Evolutionary conservation across 202 grass and related monocot genomes (phyloP).

Genomic region (Schoenoplectus triqueter): DNA sequence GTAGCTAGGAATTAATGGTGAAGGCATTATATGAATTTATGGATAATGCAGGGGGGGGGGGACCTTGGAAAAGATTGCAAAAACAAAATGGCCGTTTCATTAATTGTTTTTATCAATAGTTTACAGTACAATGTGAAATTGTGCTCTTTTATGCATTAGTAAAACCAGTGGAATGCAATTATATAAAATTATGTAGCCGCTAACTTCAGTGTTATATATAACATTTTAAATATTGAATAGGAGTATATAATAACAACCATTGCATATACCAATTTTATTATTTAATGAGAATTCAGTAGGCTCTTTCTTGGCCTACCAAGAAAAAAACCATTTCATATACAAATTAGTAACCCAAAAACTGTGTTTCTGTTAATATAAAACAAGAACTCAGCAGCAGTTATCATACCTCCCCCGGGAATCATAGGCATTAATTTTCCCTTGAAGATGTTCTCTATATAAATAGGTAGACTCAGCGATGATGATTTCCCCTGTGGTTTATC

Average conservation of each 20-base stretch:
- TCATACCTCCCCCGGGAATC: conserved; percentile 49
- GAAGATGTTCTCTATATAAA: conserved; percentile 49
- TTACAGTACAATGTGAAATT: not conserved
- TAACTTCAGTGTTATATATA: not conserved
- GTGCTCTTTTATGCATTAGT: not conserved
- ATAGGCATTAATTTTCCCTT: conserved; percentile 46
- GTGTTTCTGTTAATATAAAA: not conserved
- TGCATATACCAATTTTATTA: too few species aligned
- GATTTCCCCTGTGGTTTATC: conserved; percentile 45
- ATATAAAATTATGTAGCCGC: not conserved
- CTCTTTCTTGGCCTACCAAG: too few species aligned
- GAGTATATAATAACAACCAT: too few species aligned
- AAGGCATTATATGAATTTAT: too few species aligned
- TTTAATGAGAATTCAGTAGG: too few species aligned
- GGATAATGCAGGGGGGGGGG: too few species aligned
- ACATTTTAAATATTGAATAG: too few species aligned
- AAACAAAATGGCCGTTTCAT: not conserved
- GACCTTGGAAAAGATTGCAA: too few species aligned
- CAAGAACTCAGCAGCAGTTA: not conserved
- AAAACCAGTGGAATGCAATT: not conserved
- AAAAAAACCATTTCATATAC: too few species aligned
- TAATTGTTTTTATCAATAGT: not conserved
- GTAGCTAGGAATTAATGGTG: too few species aligned
- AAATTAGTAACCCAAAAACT: not conserved
- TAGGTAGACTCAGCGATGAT: conserved; percentile 31